phyloP scores from a whole-genome alignment of 1,139 yeast species.

The Geotrichum australiense region DNA sequence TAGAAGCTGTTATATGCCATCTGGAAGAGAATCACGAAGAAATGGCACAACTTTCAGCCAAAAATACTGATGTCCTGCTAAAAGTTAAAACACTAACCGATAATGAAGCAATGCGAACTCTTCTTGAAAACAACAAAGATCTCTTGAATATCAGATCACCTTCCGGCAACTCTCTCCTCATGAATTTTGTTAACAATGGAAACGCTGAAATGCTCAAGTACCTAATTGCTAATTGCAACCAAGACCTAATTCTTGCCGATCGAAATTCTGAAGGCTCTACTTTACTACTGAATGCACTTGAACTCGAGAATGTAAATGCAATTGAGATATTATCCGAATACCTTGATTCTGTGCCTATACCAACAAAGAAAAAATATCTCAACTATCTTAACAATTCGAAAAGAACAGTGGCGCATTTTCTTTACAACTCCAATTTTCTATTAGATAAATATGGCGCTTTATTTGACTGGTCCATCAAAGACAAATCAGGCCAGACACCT shows the following conservation, averaged over 20 bases:
- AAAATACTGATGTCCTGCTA: conserved; percentile 51
- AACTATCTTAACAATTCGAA: conserved; percentile 44
- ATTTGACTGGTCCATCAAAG: conserved; percentile 67
- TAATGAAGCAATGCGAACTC: conserved; percentile 4
- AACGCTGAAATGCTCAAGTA: conserved; percentile 37
- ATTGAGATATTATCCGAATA: conserved; percentile 42
- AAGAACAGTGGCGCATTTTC: conserved; percentile 67
- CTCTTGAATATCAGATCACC: conserved; percentile 47
- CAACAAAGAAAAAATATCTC: conserved; percentile 41
- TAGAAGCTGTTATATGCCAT: conserved; percentile 75
- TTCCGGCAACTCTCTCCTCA: conserved; percentile 59
- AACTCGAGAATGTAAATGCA: conserved; percentile 46
- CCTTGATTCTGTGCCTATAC: conserved; percentile 42
- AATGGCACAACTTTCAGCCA: conserved; percentile 40
- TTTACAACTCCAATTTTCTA: conserved; percentile 52
- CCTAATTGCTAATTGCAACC: conserved; percentile 47
- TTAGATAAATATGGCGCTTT: conserved; percentile 50
- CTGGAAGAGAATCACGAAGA: conserved; percentile 41
- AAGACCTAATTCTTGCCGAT: conserved; percentile 65
- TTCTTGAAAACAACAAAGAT: conserved; percentile 30
- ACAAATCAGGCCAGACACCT: conserved; percentile 69
- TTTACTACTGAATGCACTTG: conserved; percentile 54
- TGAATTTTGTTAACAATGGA: conserved; percentile 26
- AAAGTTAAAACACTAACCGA: conserved; percentile 31
- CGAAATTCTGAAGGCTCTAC: conserved; percentile 48